Conservation (phyloP, 352 stramenopile genomes). For the Phytopythium boreale region DNA sequence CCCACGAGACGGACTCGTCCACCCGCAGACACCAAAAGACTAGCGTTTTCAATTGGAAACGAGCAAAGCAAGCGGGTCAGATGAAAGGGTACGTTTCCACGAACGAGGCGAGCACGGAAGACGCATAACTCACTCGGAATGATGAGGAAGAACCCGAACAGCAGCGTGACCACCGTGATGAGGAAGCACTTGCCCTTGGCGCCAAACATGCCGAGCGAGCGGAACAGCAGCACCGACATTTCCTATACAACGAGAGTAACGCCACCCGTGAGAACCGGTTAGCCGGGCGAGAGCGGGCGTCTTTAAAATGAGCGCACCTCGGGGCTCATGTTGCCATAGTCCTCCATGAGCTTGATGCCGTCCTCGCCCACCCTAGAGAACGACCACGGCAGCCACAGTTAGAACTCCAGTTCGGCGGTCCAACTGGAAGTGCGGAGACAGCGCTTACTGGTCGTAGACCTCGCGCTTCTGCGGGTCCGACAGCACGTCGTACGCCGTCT, state of each 20-base stretch:
- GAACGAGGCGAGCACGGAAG: not conserved
- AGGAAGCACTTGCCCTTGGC: constrained; percentile 62
- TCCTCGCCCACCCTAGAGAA: constrained; percentile 71
- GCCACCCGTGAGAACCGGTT: not conserved
- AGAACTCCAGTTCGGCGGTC: not conserved
- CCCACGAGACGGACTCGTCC: constrained; percentile 70
- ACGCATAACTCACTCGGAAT: constrained; percentile 60
- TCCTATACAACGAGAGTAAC: constrained; percentile 16
- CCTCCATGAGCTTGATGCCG: constrained; percentile 87
- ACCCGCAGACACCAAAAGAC: constrained; percentile 84
- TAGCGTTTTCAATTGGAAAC: constrained; percentile 18
- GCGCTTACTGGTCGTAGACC: constrained; percentile 70
- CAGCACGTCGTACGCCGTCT: constrained; percentile 92
- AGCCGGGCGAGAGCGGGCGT: constrained; percentile 5
- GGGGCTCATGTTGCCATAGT: constrained; percentile 80
- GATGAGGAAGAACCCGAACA: constrained; percentile 85
- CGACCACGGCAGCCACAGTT: not conserved
- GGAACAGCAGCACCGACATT: constrained; percentile 64
- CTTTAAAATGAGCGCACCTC: constrained; percentile 16
- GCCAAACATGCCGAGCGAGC: constrained; percentile 71
- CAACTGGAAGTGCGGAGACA: not conserved
- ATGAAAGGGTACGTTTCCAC: not conserved
- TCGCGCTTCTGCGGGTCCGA: constrained; percentile 84
- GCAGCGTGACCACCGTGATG: constrained; percentile 64
- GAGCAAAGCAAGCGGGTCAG: constrained; percentile 8